These are phyloP conservation scores for Aspergillus sp. DNA, from an alignment of 2,329 filamentous ascomycete species.

Conservation along the genomic window DNA sequence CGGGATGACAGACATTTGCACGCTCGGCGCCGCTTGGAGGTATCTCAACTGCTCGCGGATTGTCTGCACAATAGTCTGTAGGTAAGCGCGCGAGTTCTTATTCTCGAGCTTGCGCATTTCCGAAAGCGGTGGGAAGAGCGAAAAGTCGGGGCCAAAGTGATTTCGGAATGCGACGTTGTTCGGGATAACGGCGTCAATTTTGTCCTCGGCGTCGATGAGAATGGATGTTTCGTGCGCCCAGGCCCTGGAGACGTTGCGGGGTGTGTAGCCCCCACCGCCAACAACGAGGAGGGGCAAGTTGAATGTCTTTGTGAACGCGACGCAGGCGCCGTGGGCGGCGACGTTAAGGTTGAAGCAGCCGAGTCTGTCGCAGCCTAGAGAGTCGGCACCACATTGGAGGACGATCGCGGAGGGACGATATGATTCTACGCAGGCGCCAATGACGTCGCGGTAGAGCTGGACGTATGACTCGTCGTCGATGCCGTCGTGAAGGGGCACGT, in stretches of 20 bases:
- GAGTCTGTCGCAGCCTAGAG: constrained; percentile 85
- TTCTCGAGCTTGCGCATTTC: constrained; percentile 69
- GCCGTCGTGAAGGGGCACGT: constrained; percentile 85
- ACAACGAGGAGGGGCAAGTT: constrained; percentile 82
- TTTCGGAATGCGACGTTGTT: constrained; percentile 79
- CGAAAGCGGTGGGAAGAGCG: constrained; percentile 83
- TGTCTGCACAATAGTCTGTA: constrained; percentile 73
- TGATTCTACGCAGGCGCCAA: constrained; percentile 73
- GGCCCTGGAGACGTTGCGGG: constrained; percentile 90
- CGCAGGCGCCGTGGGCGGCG: constrained; percentile 87
- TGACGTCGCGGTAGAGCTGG: constrained; percentile 77
- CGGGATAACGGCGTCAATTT: constrained; percentile 72
- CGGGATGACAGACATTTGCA: constrained; percentile 78
- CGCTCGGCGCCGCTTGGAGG: constrained; percentile 79
- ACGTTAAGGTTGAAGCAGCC: constrained; percentile 98
- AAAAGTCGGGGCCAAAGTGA: constrained; percentile 85
- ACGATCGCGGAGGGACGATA: constrained; percentile 92
- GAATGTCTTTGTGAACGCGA: constrained; percentile 81
- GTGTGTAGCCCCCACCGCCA: constrained; percentile 93
- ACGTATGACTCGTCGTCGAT: constrained; percentile 90
- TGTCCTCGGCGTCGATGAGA: constrained; percentile 71
- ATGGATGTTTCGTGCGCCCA: constrained; percentile 98
- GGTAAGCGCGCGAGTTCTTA: constrained; percentile 72
- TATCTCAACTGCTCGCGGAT: constrained; percentile 85
- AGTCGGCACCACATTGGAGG: constrained; percentile 93